Evolutionary conservation across 345 rosid species (phyloP).

Genomic region (Citrus glauca): DNA sequence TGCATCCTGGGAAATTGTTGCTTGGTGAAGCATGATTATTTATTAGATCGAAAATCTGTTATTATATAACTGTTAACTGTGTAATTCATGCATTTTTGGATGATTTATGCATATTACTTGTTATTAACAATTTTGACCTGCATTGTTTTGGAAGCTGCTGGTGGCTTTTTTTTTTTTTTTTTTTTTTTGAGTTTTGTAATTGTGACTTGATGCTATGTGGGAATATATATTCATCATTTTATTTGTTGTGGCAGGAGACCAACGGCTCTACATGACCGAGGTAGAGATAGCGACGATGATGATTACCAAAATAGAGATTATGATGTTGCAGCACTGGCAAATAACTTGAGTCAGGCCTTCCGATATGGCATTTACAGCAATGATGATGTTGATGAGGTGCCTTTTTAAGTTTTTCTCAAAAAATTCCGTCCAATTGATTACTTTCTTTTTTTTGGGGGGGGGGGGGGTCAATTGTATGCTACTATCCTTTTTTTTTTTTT

Average conservation of each 20-base stretch:
- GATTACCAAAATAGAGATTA: constrained; percentile 94
- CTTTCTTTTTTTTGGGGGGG: too few species aligned
- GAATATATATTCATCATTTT: too few species aligned
- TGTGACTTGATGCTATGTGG: not conserved
- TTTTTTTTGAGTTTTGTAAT: not conserved
- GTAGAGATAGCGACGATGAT: constrained; percentile 89
- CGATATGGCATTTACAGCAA: constrained; percentile 80
- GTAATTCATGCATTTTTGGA: not conserved
- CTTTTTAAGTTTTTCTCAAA: not conserved
- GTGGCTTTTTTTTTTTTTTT: not conserved
- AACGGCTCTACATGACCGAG: constrained; percentile 72
- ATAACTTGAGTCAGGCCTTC: constrained; percentile 88
- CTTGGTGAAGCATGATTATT: not conserved
- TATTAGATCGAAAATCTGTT: not conserved
- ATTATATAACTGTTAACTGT: not conserved
- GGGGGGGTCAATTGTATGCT: not conserved
- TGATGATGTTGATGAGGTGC: constrained; percentile 81
- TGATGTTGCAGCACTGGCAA: constrained; percentile 92
- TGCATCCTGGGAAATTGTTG: not conserved
- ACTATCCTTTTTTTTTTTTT: not conserved
- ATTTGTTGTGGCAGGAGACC: constrained; percentile 67
- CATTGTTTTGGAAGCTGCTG: not conserved
- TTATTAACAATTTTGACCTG: not conserved
- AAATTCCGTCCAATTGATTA: too few species aligned
- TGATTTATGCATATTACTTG: not conserved